Evolutionary conservation across 371 early-diverging fungal species (phyloP), one percentile per base, ranked within the genome.

Genomic region (Phascolomyces articulosus): DNA sequence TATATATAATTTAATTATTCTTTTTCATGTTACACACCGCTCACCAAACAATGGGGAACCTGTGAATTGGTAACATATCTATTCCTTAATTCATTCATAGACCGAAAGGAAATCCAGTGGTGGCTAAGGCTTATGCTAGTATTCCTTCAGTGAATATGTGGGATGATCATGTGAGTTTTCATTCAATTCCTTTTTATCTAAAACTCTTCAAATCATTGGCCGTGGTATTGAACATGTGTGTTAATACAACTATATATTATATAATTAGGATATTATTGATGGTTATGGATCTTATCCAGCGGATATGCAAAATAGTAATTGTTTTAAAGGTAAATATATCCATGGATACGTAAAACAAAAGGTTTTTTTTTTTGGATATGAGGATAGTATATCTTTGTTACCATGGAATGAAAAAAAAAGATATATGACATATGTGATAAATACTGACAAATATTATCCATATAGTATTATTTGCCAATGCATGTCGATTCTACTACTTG

Each of bases 281-380:
- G 91, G 91, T 1, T 89, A 84, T 66, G 95, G 95, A n/a, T 89
- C 89, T 13, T 95, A 95, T 70, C 95, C 95, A 2, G 90, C 88
- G 40, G 85, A 88, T 34, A 82, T 93, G 69, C 90, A 87, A 62
- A 67, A 79, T 58, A 85, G 88, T 28, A 74, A 73, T 11, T 67
- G 70, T 15, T 75, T 79, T 27, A 62, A 63, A 74, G 74, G 78
- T 70, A 66, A 28, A 54, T 47, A n/a, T n/a, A n/a, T n/a, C n/a
- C n/a, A n/a, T n/a, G n/a, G n/a, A n/a, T n/a, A n/a, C n/a, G n/a
- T n/a, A n/a, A n/a, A n/a, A n/a, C n/a, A n/a, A n/a, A n/a, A n/a
- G n/a, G n/a, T n/a, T n/a, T n/a, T n/a, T n/a, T n/a, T n/a, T n/a
- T n/a, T n/a, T n/a, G n/a, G n/a, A n/a, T n/a, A n/a, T n/a, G n/a